phyloP scores from a whole-genome alignment of 2,329 filamentous ascomycete species.

The Arthroderma sp. region DNA sequence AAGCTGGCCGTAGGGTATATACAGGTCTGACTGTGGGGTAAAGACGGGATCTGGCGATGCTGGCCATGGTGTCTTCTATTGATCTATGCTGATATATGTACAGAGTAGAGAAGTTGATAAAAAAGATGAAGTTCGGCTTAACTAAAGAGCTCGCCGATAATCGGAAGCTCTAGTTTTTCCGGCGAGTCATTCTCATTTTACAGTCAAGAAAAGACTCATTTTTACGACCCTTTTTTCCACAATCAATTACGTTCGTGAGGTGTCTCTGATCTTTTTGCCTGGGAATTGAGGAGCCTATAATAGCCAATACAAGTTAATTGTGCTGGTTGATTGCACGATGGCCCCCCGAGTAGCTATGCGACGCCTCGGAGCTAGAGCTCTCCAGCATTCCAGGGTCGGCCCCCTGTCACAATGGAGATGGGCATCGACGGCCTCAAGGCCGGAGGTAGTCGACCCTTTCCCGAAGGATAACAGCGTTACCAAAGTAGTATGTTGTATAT shows the following conservation, averaged over 20 bases:
- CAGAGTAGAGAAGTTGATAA: neutral
- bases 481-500: neutral
- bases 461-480: neutral
- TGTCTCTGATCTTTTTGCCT: neutral
- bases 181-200: neutral
- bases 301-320: neutral
- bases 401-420: constrained; percentile 17
- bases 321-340: constrained; percentile 2
- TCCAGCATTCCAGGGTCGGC: constrained; percentile 12
- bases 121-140: neutral
- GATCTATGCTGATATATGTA: neutral
- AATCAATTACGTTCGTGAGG: neutral
- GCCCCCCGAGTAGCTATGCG: constrained; percentile 9
- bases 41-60: neutral
- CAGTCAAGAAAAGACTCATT: neutral
- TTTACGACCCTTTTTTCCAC: neutral
- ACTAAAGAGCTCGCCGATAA: neutral
- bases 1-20: neutral
- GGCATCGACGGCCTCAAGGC: constrained; percentile 10
- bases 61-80: neutral
- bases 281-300: too few species aligned
- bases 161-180: constrained; percentile 2
- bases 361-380: constrained; percentile 20
- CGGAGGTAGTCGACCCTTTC: neutral
- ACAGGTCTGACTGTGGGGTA: neutral